Percentiles rank a stretch among this genome's conserved stretches.
These are phyloP conservation scores for Zymoseptoria crescenta DNA, from an alignment of 2,329 filamentous ascomycete genomes.

Conservation along the genomic window DNA sequence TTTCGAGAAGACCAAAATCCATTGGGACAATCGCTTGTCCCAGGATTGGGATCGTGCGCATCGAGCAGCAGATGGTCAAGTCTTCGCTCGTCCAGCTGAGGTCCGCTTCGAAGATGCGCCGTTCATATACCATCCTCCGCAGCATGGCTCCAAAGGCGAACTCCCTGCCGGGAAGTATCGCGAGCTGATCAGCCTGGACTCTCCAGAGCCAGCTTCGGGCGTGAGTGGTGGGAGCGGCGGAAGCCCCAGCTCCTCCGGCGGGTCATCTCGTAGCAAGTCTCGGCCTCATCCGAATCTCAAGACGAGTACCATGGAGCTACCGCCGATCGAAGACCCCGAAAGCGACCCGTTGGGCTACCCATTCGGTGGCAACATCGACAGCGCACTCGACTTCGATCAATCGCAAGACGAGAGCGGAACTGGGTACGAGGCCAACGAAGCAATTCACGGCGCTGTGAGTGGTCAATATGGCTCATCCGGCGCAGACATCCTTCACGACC, in stretches of 20 bases:
- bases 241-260: neutral
- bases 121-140: slow-evolving; percentile 19
- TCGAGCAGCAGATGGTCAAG: neutral
- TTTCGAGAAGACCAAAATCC: slow-evolving; percentile 31
- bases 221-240: neutral
- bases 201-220: neutral
- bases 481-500: neutral
- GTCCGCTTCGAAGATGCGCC: slow-evolving; percentile 5
- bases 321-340: neutral
- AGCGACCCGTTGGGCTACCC: neutral
- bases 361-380: neutral
- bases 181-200: neutral
- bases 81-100: neutral
- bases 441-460: neutral
- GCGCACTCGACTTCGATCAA: neutral
- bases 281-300: neutral
- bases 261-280: neutral
- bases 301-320: neutral
- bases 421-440: neutral
- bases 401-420: neutral
- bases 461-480: neutral
- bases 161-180: slow-evolving; percentile 2
- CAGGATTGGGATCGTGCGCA: slow-evolving; percentile 13
- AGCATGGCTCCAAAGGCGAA: slow-evolving; percentile 13
- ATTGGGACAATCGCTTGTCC: slow-evolving; percentile 36